Evolutionary conservation across 495 filamentous ascomycete genomes (phyloP), one percentile per base, ranked within the genome.

Genomic region (Lophiotrema nucula): DNA sequence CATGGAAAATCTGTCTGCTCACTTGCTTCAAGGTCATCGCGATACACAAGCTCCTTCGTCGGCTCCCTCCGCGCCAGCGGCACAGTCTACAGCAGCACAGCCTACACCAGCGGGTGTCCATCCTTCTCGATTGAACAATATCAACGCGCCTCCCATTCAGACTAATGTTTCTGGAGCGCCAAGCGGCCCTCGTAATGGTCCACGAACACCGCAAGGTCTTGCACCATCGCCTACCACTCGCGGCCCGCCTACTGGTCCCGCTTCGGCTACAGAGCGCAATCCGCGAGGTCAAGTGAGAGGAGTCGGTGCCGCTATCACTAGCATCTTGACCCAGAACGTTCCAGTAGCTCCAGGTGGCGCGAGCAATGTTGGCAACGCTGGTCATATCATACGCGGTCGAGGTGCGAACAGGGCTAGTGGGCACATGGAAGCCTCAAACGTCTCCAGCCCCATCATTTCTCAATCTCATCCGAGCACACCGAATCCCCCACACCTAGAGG

Each of bases 61-160:
- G 49, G 45, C 33, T 48, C 65, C 33, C 28, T 51, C 70, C 4
- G 57, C 43, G 13, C 60, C 63, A 15, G 44, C 64, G 15, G 63
- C 69, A 6, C 48, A 62, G 13, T 19, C 65, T 8, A 38, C 53
- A 16, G 65, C 50, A 10, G 23, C 47, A 39, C 44, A 59, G 37
- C 49, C 51, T 4, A 18, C n/a, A 49, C 22, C 44, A 5, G 21
- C 66, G 15, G 54, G 61, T 22, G 55, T 72, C 21, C 71, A 73
- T 53, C 71, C 71, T 2, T 72, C 67, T 48, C 70, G 70, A 0
- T 27, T 69, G 43, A 49, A 23, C 13, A 47, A 65, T 26, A 47
- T 70, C 44, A 38, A 48, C 18, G 26, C 27, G n/a, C 55, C 58
- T 2, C 57, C 51, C 22, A 12, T 66, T 23, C 68, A 67, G 25